phyloP scores from a whole-genome alignment of 768 basidiomycete species.

The Podaxis mareebaensis region DNA sequence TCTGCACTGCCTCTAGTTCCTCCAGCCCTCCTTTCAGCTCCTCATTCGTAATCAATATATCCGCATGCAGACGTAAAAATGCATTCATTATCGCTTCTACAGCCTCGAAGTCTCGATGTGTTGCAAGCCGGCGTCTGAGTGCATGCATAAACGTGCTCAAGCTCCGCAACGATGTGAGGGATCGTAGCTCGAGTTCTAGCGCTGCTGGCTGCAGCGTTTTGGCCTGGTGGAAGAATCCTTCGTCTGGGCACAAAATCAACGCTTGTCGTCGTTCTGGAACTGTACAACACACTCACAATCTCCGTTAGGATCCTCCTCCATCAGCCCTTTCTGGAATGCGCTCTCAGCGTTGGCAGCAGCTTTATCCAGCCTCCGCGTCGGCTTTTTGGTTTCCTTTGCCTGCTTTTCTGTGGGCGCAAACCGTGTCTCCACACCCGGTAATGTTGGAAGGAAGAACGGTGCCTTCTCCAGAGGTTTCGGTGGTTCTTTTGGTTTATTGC shows the following conservation, averaged over 20 bases:
- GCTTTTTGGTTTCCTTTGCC: slow-evolving; percentile 37
- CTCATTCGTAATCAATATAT: slow-evolving; percentile 68
- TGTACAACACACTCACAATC: slow-evolving; percentile 59
- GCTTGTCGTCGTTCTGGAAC: background rate
- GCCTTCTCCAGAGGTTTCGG: slow-evolving; percentile 95
- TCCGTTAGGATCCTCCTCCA: slow-evolving; percentile 51
- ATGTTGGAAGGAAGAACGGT: slow-evolving; percentile 94
- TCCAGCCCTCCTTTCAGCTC: slow-evolving; percentile 64
- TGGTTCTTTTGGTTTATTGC: slow-evolving; percentile 95
- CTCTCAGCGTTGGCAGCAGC: slow-evolving; percentile 55
- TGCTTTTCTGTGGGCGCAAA: slow-evolving; percentile 61
- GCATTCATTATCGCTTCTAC: slow-evolving; percentile 87
- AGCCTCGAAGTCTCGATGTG: slow-evolving; percentile 92
- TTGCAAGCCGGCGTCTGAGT: slow-evolving; percentile 67
- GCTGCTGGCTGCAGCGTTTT: slow-evolving; percentile 90
- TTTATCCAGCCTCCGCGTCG: slow-evolving; percentile 55
- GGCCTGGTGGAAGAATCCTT: slow-evolving; percentile 78
- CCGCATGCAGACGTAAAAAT: slow-evolving; percentile 83
- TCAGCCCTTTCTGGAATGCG: slow-evolving; percentile 68
- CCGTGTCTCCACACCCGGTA: slow-evolving; percentile 83
- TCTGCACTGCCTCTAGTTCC: slow-evolving; percentile 63
- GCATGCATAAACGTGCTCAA: slow-evolving; percentile 73
- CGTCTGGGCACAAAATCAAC: slow-evolving; percentile 49
- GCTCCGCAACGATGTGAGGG: slow-evolving; percentile 63
- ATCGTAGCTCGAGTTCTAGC: slow-evolving; percentile 87